Evolutionary conservation across 768 basidiomycete species (phyloP), one percentile per base, ranked within the genome.

Genomic region (Leucosporidium yakuticum): DNA sequence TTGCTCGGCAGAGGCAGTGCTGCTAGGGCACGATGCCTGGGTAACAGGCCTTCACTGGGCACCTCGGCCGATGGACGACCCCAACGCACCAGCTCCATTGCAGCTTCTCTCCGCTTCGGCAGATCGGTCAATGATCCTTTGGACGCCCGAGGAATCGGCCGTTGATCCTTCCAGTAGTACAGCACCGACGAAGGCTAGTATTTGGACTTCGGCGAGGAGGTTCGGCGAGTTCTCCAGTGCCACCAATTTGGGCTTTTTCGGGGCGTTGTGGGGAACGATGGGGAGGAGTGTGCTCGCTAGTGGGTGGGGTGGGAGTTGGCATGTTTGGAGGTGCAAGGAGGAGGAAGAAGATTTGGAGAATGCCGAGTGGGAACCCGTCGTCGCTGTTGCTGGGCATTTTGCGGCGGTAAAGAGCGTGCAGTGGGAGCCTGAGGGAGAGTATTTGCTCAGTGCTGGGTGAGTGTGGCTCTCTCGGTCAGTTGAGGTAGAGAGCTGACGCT

Each of bases 271-370:
- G 94, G 85, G 83, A 1, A 78, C 76, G 34, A 77, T 81, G 23
- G 88, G 87, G 0, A 75, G 78, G 29, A 86, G 90, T 51, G 88
- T 85, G 0, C 75, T 95, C 23, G 89, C 89, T 4, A 90, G 87
- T 85, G 94, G 93, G 0, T 99, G 96, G 96, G 86, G 86, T 59
- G 96, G 96, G 39, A 89, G 91, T 1, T 94, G 91, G 88, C 83
- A 95, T 73, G 83, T 91, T 39, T 99, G 96, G 95, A 75, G 6
- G 83, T 85, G 69, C 67, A 69, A 17, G 3, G 63, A 32, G 27
- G 53, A n/a, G 21, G 54, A 48, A 76, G 77, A 4, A 34, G 44
- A 44, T 44, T 44, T 44, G 39, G 39, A 44, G 39, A 8, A 20
- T 1, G 79, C 62, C 19, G 67, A 62, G 23, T 98, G 96, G 96